These are phyloP conservation scores for Vigna radiata DNA, from an alignment of 306 rosid species.

Conservation along the genomic window DNA sequence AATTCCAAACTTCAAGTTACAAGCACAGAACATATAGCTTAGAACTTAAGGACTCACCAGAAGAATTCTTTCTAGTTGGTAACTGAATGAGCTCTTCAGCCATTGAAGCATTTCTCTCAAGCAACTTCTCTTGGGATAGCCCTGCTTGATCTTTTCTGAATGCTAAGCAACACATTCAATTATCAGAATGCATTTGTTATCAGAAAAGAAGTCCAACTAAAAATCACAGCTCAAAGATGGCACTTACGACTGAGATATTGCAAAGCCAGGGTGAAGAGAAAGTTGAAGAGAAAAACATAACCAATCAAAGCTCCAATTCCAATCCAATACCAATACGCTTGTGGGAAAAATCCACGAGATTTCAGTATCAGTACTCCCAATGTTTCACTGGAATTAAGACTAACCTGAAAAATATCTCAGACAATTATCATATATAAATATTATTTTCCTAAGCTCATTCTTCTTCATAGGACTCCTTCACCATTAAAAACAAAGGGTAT, in stretches of 20 bases:
- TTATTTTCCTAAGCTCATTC: not conserved
- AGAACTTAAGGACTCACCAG: constrained; percentile 41
- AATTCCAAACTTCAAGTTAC: not conserved
- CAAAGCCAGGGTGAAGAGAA: constrained; percentile 71
- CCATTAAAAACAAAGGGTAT: not conserved
- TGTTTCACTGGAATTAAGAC: constrained; percentile 63
- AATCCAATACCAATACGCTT: constrained; percentile 89
- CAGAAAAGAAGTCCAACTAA: not conserved
- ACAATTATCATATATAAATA: not conserved
- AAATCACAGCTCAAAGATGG: not conserved
- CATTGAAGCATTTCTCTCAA: constrained; percentile 60
- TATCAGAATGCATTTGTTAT: not conserved
- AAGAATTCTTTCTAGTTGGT: constrained; percentile 3
- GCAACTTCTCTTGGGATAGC: constrained; percentile 63
- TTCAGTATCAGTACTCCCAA: constrained; percentile 70
- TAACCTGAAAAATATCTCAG: constrained; percentile 54
- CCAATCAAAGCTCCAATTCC: constrained; percentile 85
- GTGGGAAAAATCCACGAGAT: constrained; percentile 75
- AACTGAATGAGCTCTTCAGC: constrained; percentile 41
- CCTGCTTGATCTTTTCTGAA: constrained; percentile 57
- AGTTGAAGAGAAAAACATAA: constrained; percentile 65
- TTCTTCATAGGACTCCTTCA: not conserved
- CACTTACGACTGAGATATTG: constrained; percentile 74
- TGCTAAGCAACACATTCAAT: constrained; percentile 47
- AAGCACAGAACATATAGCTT: constrained; percentile 6